Evolutionary conservation across 306 rosid species (phyloP).

Genomic region (Abrus precatorius): DNA sequence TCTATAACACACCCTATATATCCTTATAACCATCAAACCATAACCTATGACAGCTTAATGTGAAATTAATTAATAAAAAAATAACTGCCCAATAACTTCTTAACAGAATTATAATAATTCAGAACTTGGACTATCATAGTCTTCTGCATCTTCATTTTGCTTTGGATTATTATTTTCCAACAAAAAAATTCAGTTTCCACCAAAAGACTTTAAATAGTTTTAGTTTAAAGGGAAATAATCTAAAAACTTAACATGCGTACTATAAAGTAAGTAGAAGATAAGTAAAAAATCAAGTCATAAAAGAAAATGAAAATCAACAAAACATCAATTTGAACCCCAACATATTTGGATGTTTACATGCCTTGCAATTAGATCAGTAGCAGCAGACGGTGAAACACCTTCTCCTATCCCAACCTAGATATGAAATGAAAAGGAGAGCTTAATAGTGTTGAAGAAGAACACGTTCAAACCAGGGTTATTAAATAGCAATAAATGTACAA

Average conservation of each 20-base stretch:
- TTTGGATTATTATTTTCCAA: conserved; percentile 10
- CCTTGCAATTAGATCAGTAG: conserved; percentile 99
- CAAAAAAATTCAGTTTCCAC: neutral
- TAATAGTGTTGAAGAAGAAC: conserved; percentile 35
- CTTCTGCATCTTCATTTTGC: conserved; percentile 30
- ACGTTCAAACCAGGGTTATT: conserved; percentile 20
- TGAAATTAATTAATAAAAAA: too few relatives aligned
- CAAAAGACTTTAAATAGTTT: neutral
- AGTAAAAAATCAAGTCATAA: conserved; percentile 10
- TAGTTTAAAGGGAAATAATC: neutral
- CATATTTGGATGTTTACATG: conserved; percentile 61
- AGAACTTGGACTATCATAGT: neutral
- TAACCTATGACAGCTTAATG: too few relatives aligned
- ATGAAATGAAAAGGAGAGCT: conserved; percentile 44
- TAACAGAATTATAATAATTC: too few relatives aligned
- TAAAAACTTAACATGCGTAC: conserved; percentile 21
- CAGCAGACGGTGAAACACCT: conserved; percentile 99
- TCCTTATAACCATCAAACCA: too few relatives aligned
- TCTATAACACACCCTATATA: too few relatives aligned
- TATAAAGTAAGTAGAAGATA: conserved; percentile 27
- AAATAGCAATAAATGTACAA: neutral
- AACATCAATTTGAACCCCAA: conserved; percentile 36
- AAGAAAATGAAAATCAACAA: conserved; percentile 16
- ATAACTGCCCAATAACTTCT: too few relatives aligned
- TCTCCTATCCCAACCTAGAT: conserved; percentile 98